Conservation (phyloP, 305 asterid genomes). For the Lippia alba region DNA sequence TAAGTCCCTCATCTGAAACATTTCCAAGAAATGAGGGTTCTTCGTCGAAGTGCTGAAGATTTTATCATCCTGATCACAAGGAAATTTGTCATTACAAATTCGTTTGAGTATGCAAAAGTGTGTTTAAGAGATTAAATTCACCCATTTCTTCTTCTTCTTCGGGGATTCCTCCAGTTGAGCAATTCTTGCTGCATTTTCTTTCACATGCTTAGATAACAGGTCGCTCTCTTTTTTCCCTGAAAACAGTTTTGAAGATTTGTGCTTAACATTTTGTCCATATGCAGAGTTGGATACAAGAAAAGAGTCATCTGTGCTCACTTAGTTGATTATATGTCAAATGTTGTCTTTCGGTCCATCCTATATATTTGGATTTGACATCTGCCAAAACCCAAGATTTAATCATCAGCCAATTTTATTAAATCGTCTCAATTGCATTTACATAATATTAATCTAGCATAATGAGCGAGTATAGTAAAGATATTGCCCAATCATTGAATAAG, state of each 20-base stretch:
- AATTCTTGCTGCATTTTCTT: constrained; percentile 63
- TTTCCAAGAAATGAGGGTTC: constrained; percentile 79
- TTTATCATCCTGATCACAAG: no score
- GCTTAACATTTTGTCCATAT: constrained; percentile 10
- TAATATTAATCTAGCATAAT: neutral
- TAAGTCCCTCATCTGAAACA: constrained; percentile 85
- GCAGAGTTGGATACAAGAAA: constrained; percentile 15
- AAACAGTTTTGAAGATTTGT: neutral
- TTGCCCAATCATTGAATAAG: no score
- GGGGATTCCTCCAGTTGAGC: constrained; percentile 36
- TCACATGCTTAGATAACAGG: constrained; percentile 74
- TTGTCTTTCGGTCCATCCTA: constrained; percentile 78
- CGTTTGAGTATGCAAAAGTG: no score
- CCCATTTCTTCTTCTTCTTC: no score
- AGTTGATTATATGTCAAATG: constrained; percentile 73
- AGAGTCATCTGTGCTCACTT: constrained; percentile 56
- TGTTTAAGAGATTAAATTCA: no score
- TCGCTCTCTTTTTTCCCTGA: constrained; percentile 91
- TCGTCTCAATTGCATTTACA: neutral
- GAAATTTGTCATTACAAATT: no score
- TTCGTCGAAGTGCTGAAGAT: constrained; percentile 39
- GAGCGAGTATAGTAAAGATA: no score
- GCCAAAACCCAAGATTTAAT: constrained; percentile 38
- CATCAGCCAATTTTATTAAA: constrained; percentile 22
- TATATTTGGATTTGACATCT: constrained; percentile 78